Conservation (phyloP, 2,329 filamentous ascomycete genomes). For the Colletotrichum lini region DNA sequence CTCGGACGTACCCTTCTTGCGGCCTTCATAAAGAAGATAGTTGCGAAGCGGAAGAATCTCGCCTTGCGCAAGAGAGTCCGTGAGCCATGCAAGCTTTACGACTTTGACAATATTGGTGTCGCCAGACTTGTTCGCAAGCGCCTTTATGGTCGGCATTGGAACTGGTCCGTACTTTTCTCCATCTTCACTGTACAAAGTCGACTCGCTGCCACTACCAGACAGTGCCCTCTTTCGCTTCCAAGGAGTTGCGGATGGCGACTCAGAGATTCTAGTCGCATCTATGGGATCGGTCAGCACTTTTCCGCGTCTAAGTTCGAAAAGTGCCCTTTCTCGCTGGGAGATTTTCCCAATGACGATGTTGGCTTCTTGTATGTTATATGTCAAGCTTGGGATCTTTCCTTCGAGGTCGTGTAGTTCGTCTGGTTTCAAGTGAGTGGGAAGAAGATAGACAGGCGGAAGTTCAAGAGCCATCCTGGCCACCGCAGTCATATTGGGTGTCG, state of each 20-base stretch:
- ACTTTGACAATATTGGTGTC: constrained; percentile 59
- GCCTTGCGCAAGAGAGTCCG: constrained; percentile 63
- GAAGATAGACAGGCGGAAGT: constrained; percentile 79
- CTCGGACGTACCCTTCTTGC: constrained; percentile 43
- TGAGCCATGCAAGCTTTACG: constrained; percentile 72
- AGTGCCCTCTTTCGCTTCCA: constrained; percentile 2
- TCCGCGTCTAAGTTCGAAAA: constrained; percentile 81
- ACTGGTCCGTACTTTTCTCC: background rate
- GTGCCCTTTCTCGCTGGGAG: constrained; percentile 76
- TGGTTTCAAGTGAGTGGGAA: constrained; percentile 77
- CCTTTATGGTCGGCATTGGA: background rate
- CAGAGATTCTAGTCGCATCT: constrained; percentile 19
- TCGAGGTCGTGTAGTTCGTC: constrained; percentile 76
- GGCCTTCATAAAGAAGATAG: constrained; percentile 70
- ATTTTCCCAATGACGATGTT: constrained; percentile 82
- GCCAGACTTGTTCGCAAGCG: constrained; percentile 35
- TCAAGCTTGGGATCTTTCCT: constrained; percentile 75
- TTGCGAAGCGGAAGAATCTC: constrained; percentile 61
- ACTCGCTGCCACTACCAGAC: constrained; percentile 48
- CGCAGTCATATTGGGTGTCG: background rate
- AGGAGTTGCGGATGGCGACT: background rate
- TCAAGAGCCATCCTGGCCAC: constrained; percentile 45
- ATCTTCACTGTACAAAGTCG: constrained; percentile 15
- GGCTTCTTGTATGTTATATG: constrained; percentile 80
- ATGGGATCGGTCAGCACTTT: constrained; percentile 72